A percentile compares a stretch with the other conserved stretches of the same genome.
Conservation (phyloP, 257 asterid genomes). For the Osmanthus fragrans region DNA sequence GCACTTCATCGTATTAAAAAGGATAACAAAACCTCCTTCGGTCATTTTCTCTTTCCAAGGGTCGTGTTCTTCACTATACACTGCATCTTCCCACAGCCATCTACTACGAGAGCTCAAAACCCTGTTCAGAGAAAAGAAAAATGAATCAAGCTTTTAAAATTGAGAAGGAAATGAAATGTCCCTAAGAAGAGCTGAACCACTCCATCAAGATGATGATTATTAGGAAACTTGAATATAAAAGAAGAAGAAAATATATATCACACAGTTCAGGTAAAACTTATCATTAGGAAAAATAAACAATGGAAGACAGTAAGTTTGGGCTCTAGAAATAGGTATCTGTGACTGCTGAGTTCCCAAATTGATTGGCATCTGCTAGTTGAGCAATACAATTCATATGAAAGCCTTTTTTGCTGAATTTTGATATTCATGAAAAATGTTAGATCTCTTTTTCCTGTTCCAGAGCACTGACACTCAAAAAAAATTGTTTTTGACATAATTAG, state of each 20-base stretch:
- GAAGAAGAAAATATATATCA: conserved; percentile 1
- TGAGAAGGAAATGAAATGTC: not conserved
- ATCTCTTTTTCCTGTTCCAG: conserved; percentile 1
- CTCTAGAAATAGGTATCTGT: conserved; percentile 4
- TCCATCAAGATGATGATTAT: not conserved
- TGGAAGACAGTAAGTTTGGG: too few species aligned
- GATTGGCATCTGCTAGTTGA: not conserved
- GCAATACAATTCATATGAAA: not conserved
- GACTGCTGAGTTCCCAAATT: not conserved
- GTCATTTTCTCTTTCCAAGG: conserved; percentile 9
- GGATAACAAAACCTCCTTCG: conserved; percentile 8
- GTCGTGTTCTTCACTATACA: conserved; percentile 28
- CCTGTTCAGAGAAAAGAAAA: conserved; percentile 17
- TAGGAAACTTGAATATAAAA: not conserved
- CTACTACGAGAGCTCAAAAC: conserved; percentile 22
- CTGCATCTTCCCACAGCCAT: conserved; percentile 29
- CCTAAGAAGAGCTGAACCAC: not conserved
- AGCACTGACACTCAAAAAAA: not conserved
- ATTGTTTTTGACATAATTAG: conserved; percentile 3
- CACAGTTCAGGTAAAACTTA: not conserved
- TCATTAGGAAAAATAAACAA: not conserved
- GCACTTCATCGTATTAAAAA: conserved; percentile 24
- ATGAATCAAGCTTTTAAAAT: not conserved
- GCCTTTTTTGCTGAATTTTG: not conserved
- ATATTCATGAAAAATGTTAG: not conserved